Base-by-base conservation (phyloP, 2,329 filamentous ascomycete genomes). In the Metarhizium humberi region DNA sequence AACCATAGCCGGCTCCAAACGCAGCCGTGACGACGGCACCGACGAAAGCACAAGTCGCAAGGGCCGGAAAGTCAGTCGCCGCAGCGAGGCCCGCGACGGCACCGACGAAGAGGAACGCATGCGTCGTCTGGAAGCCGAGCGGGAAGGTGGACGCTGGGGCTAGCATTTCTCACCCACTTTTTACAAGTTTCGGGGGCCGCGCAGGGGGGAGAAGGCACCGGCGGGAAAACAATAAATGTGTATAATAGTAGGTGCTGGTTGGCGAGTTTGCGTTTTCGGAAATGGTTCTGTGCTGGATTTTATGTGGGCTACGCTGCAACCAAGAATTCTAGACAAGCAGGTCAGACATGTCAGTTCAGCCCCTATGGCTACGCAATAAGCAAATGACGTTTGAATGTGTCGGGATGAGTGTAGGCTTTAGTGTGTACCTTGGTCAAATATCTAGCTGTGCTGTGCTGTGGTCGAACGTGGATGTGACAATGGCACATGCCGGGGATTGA, bases 91-190 rank as follows among this genome's bases (percentile, higher is more conserved):
- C 36, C 69, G 73, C n/a, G 71, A 63, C 48, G 70, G 66, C n/a
- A 74, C 77, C 53, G 75, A 78, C 54, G 70, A 77, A 62, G 74
- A 83, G 69, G 75, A 78, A 62, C 74, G 77, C 59, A 78, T 78
- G 75, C 74, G 75, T 50, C 70, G 80, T 57, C 68, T 81, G 48
- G 83, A 86, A 67, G 77, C 74, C 34, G 83, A 87, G 68, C 73
- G 84, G 58, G 82, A 86, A 63, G 73, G 71, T 49, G 72, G 70
- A 10, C 73, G 78, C 45, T 80, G 76, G 76, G 72, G 70, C 42
- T 78, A 69, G 62, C 8, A 20, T 8, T 34, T 13, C 16, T 32
- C 14, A 6, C n/a, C 32, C 16, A 14, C 30, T 13, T 5, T 11
- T 8, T 34, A 34, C 6, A 34, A 7, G 32, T 34, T 34, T 34